Evolutionary conservation across 140 eudicot species (phyloP), one percentile per base, ranked within the genome.

Genomic region (Flaveria floridana): DNA sequence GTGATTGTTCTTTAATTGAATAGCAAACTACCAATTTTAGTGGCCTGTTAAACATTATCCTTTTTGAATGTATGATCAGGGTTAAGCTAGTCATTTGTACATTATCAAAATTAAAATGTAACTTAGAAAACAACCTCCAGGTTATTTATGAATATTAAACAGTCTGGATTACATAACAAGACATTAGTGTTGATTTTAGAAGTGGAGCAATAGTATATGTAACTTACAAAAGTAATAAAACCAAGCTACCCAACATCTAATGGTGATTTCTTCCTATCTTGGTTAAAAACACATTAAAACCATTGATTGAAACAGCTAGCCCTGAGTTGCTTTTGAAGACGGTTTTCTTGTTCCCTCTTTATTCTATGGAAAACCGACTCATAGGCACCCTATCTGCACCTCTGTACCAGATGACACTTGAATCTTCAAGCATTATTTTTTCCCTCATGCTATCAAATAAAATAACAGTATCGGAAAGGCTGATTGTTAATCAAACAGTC

Each of bases 341-440:
- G 9, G 14, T 70, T 52, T 50, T 70, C 50, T 30, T 71, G 65
- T 53, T 53, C 51, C 16, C 26, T 20, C 2, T 8, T 64, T 25
- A 12, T 47, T 23, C 5, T 11, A 25, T 39, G 25, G 13, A 15
- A 59, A 61, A 61, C 19, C 13, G 8, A 25, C 23, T 34, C 41
- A 6, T 6, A 25, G 16, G 26, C 18, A 23, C 39, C 42, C 19
- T 14, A 30, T 16, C 18, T 61, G 42, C 42, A 1, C 19, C 10
- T 61, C 14, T 61, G 16, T 61, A 61, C 66, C 66, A 19, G 66
- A 11, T 61, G 64, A n/a, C 66, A 61, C 41, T 61, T 61, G 66
- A 61, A 61, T 11, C 19, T 15, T 13, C 3, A 25, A 25, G 18
- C 66, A 61, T 23, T 25, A 2, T 61, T 61, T 12, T 26, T 25